Conservation (phyloP, 1,284 basidiomycete species). For the Fistulinella cinereoalba region DNA sequence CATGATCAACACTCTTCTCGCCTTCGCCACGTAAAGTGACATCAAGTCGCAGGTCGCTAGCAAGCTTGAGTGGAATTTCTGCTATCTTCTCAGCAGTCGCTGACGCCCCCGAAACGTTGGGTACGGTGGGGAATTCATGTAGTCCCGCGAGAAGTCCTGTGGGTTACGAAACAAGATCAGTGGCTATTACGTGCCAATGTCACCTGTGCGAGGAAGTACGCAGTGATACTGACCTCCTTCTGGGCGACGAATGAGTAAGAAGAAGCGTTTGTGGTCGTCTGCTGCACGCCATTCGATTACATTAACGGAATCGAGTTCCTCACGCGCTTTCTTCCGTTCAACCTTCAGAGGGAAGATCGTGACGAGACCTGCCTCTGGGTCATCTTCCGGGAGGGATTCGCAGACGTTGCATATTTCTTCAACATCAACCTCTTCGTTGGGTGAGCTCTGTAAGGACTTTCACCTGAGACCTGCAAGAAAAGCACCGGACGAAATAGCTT, state of each 20-base stretch:
- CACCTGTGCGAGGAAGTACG: neutral
- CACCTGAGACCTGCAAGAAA: constrained; percentile 9
- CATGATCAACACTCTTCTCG: no score
- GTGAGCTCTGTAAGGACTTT: constrained; percentile 5
- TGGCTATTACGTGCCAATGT: no score
- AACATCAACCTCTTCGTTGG: constrained; percentile 48
- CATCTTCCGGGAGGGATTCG: constrained; percentile 50
- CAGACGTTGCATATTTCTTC: constrained; percentile 78
- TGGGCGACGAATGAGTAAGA: constrained; percentile 79
- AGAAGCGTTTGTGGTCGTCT: constrained; percentile 46
- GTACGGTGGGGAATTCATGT: constrained; percentile 74
- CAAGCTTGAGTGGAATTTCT: constrained; percentile 40
- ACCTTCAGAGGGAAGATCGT: constrained; percentile 86
- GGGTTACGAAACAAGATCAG: constrained; percentile 1
- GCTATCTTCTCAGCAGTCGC: constrained; percentile 35
- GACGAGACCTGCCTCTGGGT: constrained; percentile 39
- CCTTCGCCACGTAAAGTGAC: constrained; percentile 18
- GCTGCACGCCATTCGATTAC: constrained; percentile 73
- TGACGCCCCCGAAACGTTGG: constrained; percentile 43
- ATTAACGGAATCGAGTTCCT: constrained; percentile 84
- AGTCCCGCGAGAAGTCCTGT: constrained; percentile 86
- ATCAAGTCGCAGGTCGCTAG: constrained; percentile 42
- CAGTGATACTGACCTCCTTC: constrained; percentile 61
- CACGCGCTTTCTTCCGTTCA: constrained; percentile 78
- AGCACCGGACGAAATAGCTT: neutral